Base-by-base conservation (phyloP, 495 filamentous ascomycete genomes). In the Xylaria telfairii region DNA sequence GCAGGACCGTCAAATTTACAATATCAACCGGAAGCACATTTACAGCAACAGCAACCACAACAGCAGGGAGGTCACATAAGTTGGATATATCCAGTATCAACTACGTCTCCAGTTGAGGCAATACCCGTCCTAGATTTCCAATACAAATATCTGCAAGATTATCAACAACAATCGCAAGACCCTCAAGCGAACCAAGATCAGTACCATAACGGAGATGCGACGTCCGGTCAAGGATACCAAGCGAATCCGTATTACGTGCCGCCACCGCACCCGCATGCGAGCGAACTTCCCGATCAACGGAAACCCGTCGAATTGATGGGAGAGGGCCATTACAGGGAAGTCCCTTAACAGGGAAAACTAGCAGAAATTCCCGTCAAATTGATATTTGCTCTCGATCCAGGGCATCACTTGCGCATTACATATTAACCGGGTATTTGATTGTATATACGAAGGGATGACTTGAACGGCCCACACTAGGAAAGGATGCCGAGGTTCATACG, bases 251-350 rank as follows among this genome's bases (percentile, higher is more conserved):
- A 65, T 28, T 42, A 70, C 51, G 41, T 70, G 4, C 68, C 59
- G n/a, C 68, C 42, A 24, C 60, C 68, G 15, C 56, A 19, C 34
- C 67, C 67, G 4, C 19, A 70, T 37, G 37, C 24, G 4, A 44
- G 37, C 60, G 69, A 71, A 44, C 59, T 78, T 49, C 62, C 76
- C 1, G 69, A 73, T 4, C 71, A 72, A 68, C 49, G 56, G 15
- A 67, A 53, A 59, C 71, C 73, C 4, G 60, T 69, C 30, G 76
- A 78, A 63, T 57, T 78, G 39, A 72, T 75, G 72, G 72, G 74
- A 0, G 74, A 78, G 10, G 76, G 72, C 2, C 74, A 76, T n/a
- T 69, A 72, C 44, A 72, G 69, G 54, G 76, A 78, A 32, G 67
- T 42, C n/a, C 72, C 76, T 54, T 70, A 24, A 59, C 42, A n/a